A percentile compares a stretch with the other conserved stretches of the same genome.
These are phyloP conservation scores for Fusarium armeniacum DNA, from an alignment of 2,329 filamentous ascomycete species.

Conservation along the genomic window DNA sequence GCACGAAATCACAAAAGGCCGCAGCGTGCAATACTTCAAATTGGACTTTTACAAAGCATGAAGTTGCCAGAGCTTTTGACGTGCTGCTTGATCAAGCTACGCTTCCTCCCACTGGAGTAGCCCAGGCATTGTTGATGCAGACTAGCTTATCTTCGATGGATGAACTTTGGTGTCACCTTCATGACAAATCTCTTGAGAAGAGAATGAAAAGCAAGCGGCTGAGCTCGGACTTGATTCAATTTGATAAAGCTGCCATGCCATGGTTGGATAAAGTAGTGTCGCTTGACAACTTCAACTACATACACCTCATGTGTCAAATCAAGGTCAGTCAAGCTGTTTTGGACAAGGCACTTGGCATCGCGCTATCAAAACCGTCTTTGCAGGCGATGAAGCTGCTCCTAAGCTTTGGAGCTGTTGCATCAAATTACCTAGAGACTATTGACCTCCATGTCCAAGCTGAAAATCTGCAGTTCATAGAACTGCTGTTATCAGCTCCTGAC, in stretches of 20 bases:
- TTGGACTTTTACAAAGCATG: slow-evolving; percentile 33
- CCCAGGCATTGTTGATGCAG: slow-evolving; percentile 17
- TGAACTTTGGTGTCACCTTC: slow-evolving; percentile 31
- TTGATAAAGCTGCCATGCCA: background rate
- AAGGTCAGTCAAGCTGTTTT: slow-evolving; percentile 6
- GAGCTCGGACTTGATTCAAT: background rate
- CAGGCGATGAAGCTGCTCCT: slow-evolving; percentile 5
- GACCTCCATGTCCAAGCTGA: background rate
- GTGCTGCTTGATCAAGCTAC: background rate
- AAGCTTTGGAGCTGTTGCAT: slow-evolving; percentile 26
- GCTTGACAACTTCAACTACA: slow-evolving; percentile 18
- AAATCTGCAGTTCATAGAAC: background rate
- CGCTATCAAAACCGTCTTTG: slow-evolving; percentile 2
- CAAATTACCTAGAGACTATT: background rate
- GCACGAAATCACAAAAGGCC: slow-evolving; percentile 16
- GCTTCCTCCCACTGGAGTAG: slow-evolving; percentile 21
- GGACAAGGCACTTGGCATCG: slow-evolving; percentile 20
- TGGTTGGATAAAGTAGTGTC: slow-evolving; percentile 19
- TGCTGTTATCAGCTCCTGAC: slow-evolving; percentile 13
- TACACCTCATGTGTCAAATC: slow-evolving; percentile 27
- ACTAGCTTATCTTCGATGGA: background rate
- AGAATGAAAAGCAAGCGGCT: slow-evolving; percentile 25
- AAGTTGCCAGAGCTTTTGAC: slow-evolving; percentile 26
- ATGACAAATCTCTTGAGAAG: slow-evolving; percentile 23
- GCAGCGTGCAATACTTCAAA: slow-evolving; percentile 4